These are phyloP conservation scores for Oenanthe sinensis DNA, from an alignment of 129 eudicot species.

Conservation along the genomic window DNA sequence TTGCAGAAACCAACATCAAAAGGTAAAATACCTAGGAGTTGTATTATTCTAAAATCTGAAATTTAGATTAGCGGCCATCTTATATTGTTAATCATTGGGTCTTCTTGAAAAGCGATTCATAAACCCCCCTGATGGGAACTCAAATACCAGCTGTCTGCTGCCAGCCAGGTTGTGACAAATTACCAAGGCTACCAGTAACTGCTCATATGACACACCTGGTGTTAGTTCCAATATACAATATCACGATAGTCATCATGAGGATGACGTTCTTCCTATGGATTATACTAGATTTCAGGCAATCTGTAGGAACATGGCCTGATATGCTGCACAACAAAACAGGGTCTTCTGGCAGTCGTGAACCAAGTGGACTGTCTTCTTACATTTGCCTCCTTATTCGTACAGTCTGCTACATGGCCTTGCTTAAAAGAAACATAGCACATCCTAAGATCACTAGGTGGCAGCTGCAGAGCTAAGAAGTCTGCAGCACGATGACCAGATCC, in stretches of 20 bases:
- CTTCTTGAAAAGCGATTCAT: slow-evolving; percentile 49
- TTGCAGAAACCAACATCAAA: background rate
- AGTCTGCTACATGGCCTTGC: slow-evolving; percentile 80
- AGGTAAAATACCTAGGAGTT: background rate
- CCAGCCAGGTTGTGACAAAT: slow-evolving; percentile 89
- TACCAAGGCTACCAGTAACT: slow-evolving; percentile 64
- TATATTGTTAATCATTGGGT: background rate
- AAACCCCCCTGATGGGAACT: slow-evolving; percentile 76
- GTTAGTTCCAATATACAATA: slow-evolving; percentile 70
- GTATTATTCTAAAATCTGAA: too few species aligned
- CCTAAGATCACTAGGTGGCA: slow-evolving; percentile 69
- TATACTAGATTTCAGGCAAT: slow-evolving; percentile 52
- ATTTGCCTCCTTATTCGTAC: slow-evolving; percentile 83
- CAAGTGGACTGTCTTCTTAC: slow-evolving; percentile 80
- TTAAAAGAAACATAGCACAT: slow-evolving; percentile 89
- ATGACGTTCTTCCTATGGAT: slow-evolving; percentile 40
- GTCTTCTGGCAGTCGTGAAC: slow-evolving; percentile 72
- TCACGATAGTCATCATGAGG: slow-evolving; percentile 53
- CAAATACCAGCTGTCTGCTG: slow-evolving; percentile 62
- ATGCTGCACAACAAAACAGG: slow-evolving; percentile 65
- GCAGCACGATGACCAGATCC: slow-evolving; percentile 88
- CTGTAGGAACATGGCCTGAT: slow-evolving; percentile 71
- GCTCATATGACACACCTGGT: slow-evolving; percentile 90
- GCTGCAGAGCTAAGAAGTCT: slow-evolving; percentile 55
- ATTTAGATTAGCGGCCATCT: too few species aligned